Conservation (phyloP, 2,329 filamentous ascomycete species). For the Remersonia thermophila region DNA sequence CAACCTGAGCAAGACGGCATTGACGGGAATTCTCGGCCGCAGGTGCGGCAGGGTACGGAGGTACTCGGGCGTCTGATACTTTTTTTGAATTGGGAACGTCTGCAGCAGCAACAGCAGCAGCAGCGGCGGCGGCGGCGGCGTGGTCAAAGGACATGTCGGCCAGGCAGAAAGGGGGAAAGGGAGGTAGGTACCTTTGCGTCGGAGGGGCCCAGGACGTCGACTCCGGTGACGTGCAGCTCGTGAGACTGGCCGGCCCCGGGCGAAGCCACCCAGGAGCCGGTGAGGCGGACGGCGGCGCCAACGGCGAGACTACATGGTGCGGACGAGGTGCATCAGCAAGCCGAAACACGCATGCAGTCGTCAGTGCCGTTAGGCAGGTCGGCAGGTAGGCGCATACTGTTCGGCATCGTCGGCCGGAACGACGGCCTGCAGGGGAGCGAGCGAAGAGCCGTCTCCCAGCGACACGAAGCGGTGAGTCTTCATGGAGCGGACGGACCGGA, state of each 20-base stretch:
- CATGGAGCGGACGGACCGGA: constrained; percentile 76
- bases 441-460: constrained; percentile 75
- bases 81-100: constrained; percentile 91
- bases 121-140: no score
- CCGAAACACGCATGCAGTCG: no score
- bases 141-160: constrained; percentile 1
- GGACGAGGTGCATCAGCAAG: no score
- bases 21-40: constrained; percentile 67
- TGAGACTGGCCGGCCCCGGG: constrained; percentile 57
- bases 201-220: constrained; percentile 62
- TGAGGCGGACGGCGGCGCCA: constrained; percentile 67
- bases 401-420: constrained; percentile 58
- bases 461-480: constrained; percentile 75
- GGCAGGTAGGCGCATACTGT: constrained; percentile 44
- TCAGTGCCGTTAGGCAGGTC: neutral
- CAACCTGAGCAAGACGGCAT: constrained; percentile 67
- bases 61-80: constrained; percentile 83
- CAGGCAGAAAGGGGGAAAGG: neutral
- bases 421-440: constrained; percentile 68
- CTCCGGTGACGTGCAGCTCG: constrained; percentile 63
- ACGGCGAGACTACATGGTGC: constrained; percentile 53
- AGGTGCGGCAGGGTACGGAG: constrained; percentile 82
- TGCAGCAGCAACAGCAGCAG: no score
- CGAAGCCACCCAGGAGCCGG: constrained; percentile 64
- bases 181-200: constrained; percentile 54